Evolutionary conservation across 2,329 filamentous ascomycete species (phyloP).

Genomic region (Diaporthe citriasiana): DNA sequence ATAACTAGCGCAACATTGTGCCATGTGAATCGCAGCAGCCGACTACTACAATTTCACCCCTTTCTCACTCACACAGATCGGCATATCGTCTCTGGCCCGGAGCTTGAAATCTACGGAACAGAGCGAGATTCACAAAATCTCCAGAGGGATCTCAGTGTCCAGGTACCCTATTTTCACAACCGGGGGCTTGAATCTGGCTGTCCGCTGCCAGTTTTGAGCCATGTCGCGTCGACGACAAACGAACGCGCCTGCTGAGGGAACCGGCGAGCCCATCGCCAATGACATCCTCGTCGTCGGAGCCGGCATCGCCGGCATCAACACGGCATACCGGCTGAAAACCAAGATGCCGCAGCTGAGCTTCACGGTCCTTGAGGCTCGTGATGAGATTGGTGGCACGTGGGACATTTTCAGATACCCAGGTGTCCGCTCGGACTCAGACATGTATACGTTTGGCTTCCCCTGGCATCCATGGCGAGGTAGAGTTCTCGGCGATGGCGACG

Average conservation of each 20-base stretch:
- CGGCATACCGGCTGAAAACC: background rate
- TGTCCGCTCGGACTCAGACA: conserved; percentile 74
- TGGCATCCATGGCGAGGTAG: conserved; percentile 77
- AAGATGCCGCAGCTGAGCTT: background rate
- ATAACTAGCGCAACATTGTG: too few species aligned
- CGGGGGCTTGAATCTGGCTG: background rate
- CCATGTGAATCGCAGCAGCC: too few species aligned
- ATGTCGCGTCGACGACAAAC: background rate
- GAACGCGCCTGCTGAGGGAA: too few species aligned
- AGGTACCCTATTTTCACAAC: too few species aligned
- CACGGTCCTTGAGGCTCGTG: background rate
- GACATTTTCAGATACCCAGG: conserved; percentile 74
- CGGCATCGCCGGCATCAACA: background rate
- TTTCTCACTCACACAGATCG: too few species aligned
- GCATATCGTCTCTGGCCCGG: too few species aligned
- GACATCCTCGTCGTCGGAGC: background rate
- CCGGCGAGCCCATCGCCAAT: background rate
- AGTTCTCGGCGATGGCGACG: conserved; percentile 64
- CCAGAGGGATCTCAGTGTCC: too few species aligned
- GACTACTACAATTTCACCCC: too few species aligned
- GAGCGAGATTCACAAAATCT: too few species aligned
- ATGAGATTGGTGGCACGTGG: background rate
- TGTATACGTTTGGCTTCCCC: conserved; percentile 74
- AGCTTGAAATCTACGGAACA: too few species aligned
- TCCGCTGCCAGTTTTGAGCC: background rate